Conservation (phyloP, 352 stramenopile species). For the Phytophthora kernoviae region DNA sequence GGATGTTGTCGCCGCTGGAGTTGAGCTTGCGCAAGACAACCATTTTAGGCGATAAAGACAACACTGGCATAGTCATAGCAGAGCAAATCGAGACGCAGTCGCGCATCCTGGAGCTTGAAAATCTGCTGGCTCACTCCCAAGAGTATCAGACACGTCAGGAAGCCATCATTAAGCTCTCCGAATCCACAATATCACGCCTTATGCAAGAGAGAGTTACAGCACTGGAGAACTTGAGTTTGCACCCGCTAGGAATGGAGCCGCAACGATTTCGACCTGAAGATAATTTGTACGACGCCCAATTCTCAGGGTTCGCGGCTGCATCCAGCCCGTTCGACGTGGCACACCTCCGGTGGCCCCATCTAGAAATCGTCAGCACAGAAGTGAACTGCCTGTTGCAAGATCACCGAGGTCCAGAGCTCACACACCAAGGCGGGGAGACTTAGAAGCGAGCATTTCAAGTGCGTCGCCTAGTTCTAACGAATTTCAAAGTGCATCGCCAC, state of each 20-base stretch:
- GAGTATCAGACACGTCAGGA: conserved; percentile 68
- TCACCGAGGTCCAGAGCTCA: conserved; percentile 14
- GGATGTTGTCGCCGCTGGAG: conserved; percentile 61
- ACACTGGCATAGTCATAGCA: conserved; percentile 43
- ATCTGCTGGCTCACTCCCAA: conserved; percentile 55
- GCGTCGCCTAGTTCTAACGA: neutral
- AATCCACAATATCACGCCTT: conserved; percentile 64
- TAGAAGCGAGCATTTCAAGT: conserved; percentile 17
- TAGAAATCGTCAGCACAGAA: neutral
- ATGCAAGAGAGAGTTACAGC: conserved; percentile 59
- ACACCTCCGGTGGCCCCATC: conserved; percentile 14
- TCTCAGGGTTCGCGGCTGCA: conserved; percentile 5
- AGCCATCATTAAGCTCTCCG: conserved; percentile 65
- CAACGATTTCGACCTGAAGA: conserved; percentile 9
- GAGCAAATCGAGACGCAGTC: conserved; percentile 62
- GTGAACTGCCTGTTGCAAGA: conserved; percentile 5
- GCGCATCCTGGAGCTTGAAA: conserved; percentile 61
- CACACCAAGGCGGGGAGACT: conserved; percentile 14
- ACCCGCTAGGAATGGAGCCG: conserved; percentile 28
- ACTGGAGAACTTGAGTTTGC: conserved; percentile 46
- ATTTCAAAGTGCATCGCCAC: neutral
- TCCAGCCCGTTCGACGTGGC: conserved; percentile 6
- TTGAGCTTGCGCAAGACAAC: conserved; percentile 65
- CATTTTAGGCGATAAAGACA: conserved; percentile 57
- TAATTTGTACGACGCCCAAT: conserved; percentile 16